A percentile compares a stretch with the other conserved stretches of the same genome.
Evolutionary conservation across 495 filamentous ascomycete genomes (phyloP).

Genomic region (Cryomyces minteri): DNA sequence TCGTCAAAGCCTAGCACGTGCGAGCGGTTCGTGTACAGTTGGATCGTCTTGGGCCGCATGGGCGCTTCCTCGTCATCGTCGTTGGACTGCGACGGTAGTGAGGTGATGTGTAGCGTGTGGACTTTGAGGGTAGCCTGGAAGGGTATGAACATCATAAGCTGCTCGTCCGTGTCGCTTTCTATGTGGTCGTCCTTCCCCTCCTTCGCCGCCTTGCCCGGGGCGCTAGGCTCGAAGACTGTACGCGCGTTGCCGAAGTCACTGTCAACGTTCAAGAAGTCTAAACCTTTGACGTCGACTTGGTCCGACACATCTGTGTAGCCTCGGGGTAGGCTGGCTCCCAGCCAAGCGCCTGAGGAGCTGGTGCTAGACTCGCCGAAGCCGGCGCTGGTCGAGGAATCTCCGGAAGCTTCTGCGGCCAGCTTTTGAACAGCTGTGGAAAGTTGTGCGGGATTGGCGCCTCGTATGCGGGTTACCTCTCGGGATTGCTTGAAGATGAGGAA

Average conservation of each 20-base stretch:
- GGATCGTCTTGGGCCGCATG: conserved; percentile 70
- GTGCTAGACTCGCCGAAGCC: conserved; percentile 16
- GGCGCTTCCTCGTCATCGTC: conserved; percentile 45
- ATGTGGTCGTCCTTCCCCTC: conserved; percentile 49
- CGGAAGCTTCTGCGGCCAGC: conserved; percentile 51
- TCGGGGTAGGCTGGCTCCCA: conserved; percentile 52
- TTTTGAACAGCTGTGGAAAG: conserved; percentile 53
- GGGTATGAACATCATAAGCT: conserved; percentile 84
- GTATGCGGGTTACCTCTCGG: conserved; percentile 43
- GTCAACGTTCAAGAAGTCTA: conserved; percentile 78
- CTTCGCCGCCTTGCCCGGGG: conserved; percentile 34
- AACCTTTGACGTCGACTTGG: conserved; percentile 54
- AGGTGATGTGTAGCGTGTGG: conserved; percentile 80
- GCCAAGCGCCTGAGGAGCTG: conserved; percentile 34
- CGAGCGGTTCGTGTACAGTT: conserved; percentile 68
- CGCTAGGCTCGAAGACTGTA: conserved; percentile 49
- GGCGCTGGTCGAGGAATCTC: conserved; percentile 20
- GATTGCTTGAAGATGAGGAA: conserved; percentile 80
- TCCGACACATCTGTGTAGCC: conserved; percentile 72
- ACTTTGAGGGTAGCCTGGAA: conserved; percentile 82
- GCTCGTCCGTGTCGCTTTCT: conserved; percentile 98
- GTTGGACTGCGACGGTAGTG: conserved; percentile 36
- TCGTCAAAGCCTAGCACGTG: conserved; percentile 92
- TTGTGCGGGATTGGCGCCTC: conserved; percentile 51
- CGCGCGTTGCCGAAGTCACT: conserved; percentile 46